A percentile compares a stretch with the other conserved stretches of the same genome.
Conservation (phyloP, 2,329 filamentous ascomycete genomes). For the Penicillium thymicola region DNA sequence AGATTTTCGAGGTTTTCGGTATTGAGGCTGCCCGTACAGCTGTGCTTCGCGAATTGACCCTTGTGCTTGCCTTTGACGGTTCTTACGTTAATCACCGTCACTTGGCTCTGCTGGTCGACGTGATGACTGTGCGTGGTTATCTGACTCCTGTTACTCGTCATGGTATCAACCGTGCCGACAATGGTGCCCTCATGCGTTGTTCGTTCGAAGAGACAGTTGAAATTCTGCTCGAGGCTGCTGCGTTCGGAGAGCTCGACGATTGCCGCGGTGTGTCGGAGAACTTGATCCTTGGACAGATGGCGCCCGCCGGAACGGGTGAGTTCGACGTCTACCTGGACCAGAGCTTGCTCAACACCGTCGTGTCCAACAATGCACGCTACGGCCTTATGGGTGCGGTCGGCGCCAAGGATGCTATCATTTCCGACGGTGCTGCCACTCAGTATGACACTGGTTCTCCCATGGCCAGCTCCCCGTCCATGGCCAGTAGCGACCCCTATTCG, state of each 20-base stretch:
- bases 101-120: conserved; percentile 88
- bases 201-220: conserved; percentile 99
- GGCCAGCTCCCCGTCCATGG: conserved; percentile 58
- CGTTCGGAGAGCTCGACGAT: conserved; percentile 92
- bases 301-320: conserved; percentile 94
- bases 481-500: conserved; percentile 61
- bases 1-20: conserved; percentile 90
- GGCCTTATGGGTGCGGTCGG: conserved; percentile 77
- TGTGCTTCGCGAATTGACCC: conserved; percentile 81
- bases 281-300: conserved; percentile 95
- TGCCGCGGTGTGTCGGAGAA: conserved; percentile 98
- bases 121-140: conserved; percentile 93
- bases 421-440: conserved; percentile 83
- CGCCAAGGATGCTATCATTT: conserved; percentile 67
- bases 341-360: conserved; percentile 91
- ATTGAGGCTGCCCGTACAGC: conserved; percentile 91
- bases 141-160: conserved; percentile 97
- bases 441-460: conserved; percentile 73
- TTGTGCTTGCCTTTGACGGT: conserved; percentile 95
- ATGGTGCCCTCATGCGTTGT: conserved; percentile 97
- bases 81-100: conserved; percentile 99
- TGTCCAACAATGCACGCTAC: conserved; percentile 85
- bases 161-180: conserved; percentile 97
- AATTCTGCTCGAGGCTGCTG: conserved; percentile 92
- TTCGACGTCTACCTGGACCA: conserved; percentile 92